Evolutionary conservation across 768 basidiomycete genomes (phyloP).

Genomic region (Ramaria sp.): DNA sequence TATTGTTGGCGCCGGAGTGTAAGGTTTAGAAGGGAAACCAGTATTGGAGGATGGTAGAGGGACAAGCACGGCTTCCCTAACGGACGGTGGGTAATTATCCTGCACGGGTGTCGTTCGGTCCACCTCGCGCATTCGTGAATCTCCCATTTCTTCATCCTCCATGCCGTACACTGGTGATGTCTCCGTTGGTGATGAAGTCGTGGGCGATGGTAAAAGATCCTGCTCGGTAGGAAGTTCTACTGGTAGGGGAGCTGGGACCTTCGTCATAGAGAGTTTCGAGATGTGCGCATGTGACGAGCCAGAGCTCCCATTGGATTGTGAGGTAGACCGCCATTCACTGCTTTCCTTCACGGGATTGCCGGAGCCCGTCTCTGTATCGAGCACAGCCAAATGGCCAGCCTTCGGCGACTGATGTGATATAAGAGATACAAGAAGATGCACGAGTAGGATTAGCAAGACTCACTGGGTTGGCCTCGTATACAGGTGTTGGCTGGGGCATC

Average conservation of each 20-base stretch:
- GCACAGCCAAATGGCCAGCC: neutral
- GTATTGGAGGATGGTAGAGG: conserved; percentile 12
- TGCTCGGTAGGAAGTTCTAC: conserved; percentile 55
- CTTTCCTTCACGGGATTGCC: neutral
- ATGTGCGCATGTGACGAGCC: neutral
- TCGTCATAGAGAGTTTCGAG: neutral
- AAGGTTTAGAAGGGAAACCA: neutral
- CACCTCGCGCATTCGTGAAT: neutral
- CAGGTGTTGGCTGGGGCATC: conserved; percentile 37
- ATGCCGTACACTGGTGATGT: neutral
- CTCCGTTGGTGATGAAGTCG: conserved; percentile 12
- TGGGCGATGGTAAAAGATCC: conserved; percentile 40
- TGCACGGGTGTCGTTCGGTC: neutral
- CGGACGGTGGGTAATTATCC: conserved; percentile 7
- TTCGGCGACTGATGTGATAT: neutral
- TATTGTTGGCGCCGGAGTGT: neutral
- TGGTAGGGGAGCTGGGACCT: conserved; percentile 53
- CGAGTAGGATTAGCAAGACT: neutral
- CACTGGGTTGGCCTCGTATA: neutral
- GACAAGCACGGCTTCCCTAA: conserved; percentile 7
- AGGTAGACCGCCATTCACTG: neutral
- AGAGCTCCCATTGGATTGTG: neutral
- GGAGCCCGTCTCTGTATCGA: neutral
- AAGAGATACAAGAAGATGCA: neutral
- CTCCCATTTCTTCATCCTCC: conserved; percentile 1